Percentiles rank a stretch among this genome's conserved stretches.
Evolutionary conservation across 2,329 filamentous ascomycete species (phyloP).

Genomic region (Aspergillus carbonarius): DNA sequence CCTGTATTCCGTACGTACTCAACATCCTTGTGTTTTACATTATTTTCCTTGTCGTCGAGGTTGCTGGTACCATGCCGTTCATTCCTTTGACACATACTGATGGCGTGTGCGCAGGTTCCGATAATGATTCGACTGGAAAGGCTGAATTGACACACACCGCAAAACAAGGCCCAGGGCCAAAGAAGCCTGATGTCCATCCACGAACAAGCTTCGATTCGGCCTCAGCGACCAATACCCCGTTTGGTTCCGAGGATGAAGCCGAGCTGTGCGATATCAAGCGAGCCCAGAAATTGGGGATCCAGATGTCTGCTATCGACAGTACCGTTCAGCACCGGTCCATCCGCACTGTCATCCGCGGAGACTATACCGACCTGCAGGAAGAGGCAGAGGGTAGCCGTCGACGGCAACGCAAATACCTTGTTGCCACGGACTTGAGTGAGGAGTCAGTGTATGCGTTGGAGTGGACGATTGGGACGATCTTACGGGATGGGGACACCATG

Average conservation of each 20-base stretch:
- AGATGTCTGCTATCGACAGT: slow-evolving; percentile 72
- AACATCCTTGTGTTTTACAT: background rate
- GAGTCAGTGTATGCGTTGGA: slow-evolving; percentile 94
- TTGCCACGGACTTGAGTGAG: slow-evolving; percentile 92
- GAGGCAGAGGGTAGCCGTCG: slow-evolving; percentile 77
- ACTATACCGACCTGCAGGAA: slow-evolving; percentile 70
- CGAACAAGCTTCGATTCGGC: slow-evolving; percentile 75
- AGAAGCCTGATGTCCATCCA: slow-evolving; percentile 67
- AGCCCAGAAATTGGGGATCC: slow-evolving; percentile 80
- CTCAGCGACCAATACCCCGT: slow-evolving; percentile 58
- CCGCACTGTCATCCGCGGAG: slow-evolving; percentile 84
- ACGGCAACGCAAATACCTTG: slow-evolving; percentile 82
- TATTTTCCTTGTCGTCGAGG: background rate
- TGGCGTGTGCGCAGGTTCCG: background rate
- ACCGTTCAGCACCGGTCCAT: slow-evolving; percentile 78
- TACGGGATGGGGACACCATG: slow-evolving; percentile 90
- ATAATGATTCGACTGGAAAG: slow-evolving; percentile 13
- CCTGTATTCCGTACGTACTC: slow-evolving; percentile 10
- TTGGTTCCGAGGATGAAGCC: slow-evolving; percentile 83
- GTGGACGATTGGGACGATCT: slow-evolving; percentile 94
- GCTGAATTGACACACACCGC: slow-evolving; percentile 16
- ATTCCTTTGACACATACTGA: background rate
- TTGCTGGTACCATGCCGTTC: background rate
- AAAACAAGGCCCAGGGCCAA: slow-evolving; percentile 45
- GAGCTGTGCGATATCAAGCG: slow-evolving; percentile 81